Conservation (phyloP, 768 basidiomycete species). For the Pulveroboletus frians region DNA sequence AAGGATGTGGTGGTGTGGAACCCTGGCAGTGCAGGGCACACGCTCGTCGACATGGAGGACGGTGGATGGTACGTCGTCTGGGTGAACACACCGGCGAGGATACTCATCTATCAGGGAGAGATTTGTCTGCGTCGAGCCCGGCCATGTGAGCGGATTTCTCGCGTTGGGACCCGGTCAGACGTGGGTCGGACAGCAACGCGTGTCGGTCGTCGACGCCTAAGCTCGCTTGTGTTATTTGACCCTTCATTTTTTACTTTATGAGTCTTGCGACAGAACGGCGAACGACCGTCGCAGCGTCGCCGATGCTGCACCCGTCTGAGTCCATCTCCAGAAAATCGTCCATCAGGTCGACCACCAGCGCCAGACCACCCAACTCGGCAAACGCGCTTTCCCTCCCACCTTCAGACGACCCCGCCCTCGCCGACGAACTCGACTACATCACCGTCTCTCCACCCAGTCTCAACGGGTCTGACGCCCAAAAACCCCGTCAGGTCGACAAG, state of each 20-base stretch:
- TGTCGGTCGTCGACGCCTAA: too few species aligned
- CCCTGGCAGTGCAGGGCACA: constrained; percentile 67
- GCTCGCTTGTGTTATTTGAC: too few species aligned
- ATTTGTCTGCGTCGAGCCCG: constrained; percentile 91
- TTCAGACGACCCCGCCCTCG: constrained; percentile 35
- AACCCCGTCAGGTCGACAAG: constrained; percentile 54
- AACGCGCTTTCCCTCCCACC: constrained; percentile 13
- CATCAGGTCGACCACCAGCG: constrained; percentile 9
- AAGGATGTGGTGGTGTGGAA: constrained; percentile 95
- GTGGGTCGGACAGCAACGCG: constrained; percentile 73
- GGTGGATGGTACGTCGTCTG: constrained; percentile 65
- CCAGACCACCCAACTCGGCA: not conserved
- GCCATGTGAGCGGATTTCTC: constrained; percentile 71
- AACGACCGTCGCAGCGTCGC: constrained; percentile 31
- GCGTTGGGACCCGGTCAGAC: constrained; percentile 55
- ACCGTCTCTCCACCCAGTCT: constrained; percentile 34
- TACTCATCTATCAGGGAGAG: constrained; percentile 59
- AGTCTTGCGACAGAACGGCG: constrained; percentile 14
- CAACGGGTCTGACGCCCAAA: constrained; percentile 28
- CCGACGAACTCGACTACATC: constrained; percentile 74
- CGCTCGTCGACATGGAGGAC: constrained; percentile 86
- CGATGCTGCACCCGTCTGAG: constrained; percentile 38
- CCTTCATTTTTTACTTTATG: constrained; percentile 3
- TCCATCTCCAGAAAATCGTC: constrained; percentile 30
- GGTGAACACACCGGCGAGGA: not conserved